Evolutionary conservation across 768 basidiomycete species (phyloP), one percentile per base, ranked within the genome.

Genomic region (Russula lepida): DNA sequence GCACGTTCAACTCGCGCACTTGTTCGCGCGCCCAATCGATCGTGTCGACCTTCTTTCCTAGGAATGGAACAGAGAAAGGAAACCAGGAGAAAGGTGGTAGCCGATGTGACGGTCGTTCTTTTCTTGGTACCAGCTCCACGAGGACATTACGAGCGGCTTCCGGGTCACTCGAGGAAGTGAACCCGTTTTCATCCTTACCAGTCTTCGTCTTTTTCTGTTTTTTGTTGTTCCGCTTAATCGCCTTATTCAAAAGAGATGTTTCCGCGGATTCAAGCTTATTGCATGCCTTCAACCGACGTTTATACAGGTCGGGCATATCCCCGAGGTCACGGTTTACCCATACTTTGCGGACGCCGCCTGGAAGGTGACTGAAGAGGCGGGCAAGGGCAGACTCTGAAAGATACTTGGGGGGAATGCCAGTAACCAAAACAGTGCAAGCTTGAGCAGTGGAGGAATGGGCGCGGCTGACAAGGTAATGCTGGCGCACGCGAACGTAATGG

Each of bases 281-380:
- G 66, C 81, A 84, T 0, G 92, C 91, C 5, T 77, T 78, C 17
- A 85, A 70, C 23, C 92, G 86, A 35, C 88, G 81, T 41, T 93
- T 85, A 68, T 90, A 89, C 27, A 91, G 69, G 43, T 88, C 85
- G 1, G 94, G 93, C 57, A 99, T 79, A 13, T 92, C 87, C 71
- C 91, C 91, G 33, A 98, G 77, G 69, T 98, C 82, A 55, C 90
- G 80, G 71, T 94, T 95, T 39, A 98, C 80, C 94, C 95, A 99
- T 39, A 99, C 84, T 65, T 84, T 83, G 70, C 85, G 86, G 6
- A 95, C 88, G 15, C 95, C 95, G 11, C 95, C 95, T 0, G 97
- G 95, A 2, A 98, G 79, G 59, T 83, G 81, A 17, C 82, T 79
- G 72, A 91, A 95, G 9, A 95, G 73, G 50, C 81, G 76, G 44